Evolutionary conservation across 2,329 filamentous ascomycete species (phyloP), one percentile per base, ranked within the genome.

Genomic region (Claviceps monticola): DNA sequence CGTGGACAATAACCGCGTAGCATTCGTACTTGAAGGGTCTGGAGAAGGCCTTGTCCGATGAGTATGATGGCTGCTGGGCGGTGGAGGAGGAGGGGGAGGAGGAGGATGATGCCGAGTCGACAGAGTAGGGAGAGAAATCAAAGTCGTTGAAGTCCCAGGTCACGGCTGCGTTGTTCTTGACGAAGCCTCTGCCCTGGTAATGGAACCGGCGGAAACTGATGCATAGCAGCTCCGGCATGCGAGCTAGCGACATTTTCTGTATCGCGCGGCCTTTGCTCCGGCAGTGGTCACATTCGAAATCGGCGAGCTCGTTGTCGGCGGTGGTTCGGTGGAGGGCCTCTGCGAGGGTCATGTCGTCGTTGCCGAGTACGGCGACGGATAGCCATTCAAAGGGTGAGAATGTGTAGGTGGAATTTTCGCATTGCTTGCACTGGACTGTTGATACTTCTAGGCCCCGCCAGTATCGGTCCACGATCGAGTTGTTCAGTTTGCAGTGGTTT

Each of bases 1-100:
- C 68, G 64, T 96, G 90, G 55, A 86, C 75, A 51, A 94, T 79
- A 6, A 96, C 84, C 2, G 83, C 91, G 63, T 95, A 96, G 50
- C 86, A 83, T 62, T 95, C 84, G 66, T 96, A 98, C 5, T 73
- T 70, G 61, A 86, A 88, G 0, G 86, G 83, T 1, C 67, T 68
- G 2, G 60, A 58, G 53, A 76, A 74, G 14, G 69, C 68, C 9
- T 60, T 65, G 53, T 73, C 70, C 41, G 41, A 14, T 16, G 48
- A n/a, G 17, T 5, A 39, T 17, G 48, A 26, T 50, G 62, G 70
- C 51, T 59, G 69, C 13, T 13, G 8, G 1, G 34, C 21, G 16
- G 51, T 7, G 29, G 29, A 11, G 19, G 19, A 8, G 1, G 21
- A 17, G 19, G 51, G 13, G 29, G 29, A 29, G 19, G 13, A 4